phyloP scores from a whole-genome alignment of 345 rosid species.

The Brassica nigra region DNA sequence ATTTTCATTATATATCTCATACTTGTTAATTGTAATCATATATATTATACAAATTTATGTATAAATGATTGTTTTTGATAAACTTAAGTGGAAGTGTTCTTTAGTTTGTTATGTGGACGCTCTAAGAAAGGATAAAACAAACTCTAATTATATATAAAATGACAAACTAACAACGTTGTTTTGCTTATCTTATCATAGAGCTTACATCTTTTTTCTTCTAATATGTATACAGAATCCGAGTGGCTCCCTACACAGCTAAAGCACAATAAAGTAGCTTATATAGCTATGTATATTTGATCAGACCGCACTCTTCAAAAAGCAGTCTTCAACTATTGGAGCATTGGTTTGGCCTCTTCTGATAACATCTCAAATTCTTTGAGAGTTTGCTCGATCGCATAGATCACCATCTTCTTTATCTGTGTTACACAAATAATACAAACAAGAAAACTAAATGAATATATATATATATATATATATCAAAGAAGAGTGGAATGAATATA shows the following conservation, averaged over 20 bases:
- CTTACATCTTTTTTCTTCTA: neutral
- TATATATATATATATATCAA: neutral
- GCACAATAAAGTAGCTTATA: neutral
- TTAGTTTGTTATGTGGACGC: neutral
- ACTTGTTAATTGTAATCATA: too few relatives aligned
- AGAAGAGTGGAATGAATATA: neutral
- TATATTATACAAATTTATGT: neutral
- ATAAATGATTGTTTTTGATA: neutral
- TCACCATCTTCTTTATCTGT: constrained; percentile 89
- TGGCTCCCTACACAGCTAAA: neutral
- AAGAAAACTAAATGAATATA: neutral
- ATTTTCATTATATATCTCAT: neutral
- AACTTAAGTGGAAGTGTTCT: neutral
- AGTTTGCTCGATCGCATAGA: constrained; percentile 59
- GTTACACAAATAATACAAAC: constrained; percentile 19
- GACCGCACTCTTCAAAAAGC: neutral
- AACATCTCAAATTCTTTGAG: constrained; percentile 25
- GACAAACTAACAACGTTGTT: neutral
- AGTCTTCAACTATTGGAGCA: constrained; percentile 5
- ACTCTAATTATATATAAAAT: neutral
- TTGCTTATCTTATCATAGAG: neutral
- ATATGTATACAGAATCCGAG: neutral
- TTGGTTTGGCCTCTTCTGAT: neutral
- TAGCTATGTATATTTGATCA: neutral
- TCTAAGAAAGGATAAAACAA: neutral